Evolutionary conservation across 495 filamentous ascomycete species (phyloP).

Genomic region (Tuber calosporum): DNA sequence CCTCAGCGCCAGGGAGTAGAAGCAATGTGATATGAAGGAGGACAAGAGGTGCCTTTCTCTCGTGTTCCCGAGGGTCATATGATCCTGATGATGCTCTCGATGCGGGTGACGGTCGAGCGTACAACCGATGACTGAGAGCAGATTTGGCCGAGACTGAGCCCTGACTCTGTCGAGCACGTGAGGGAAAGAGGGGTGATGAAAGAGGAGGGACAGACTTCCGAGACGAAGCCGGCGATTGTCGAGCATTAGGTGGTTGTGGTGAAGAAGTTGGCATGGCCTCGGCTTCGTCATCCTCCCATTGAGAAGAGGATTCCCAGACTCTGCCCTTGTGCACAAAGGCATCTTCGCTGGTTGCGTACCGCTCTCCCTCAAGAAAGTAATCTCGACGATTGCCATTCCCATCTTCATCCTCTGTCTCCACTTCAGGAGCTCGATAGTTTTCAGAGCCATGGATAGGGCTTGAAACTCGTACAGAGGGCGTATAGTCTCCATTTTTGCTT

Average conservation of each 20-base stretch:
- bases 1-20: conserved; percentile 62
- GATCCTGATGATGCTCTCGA: conserved; percentile 56
- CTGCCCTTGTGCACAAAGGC: conserved; percentile 16
- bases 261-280: conserved; percentile 18
- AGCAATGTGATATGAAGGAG: conserved; percentile 81
- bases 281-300: conserved; percentile 32
- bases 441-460: conserved; percentile 11
- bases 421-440: conserved; percentile 24
- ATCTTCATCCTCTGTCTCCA: conserved; percentile 34
- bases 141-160: conserved; percentile 44
- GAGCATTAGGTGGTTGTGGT: conserved; percentile 14
- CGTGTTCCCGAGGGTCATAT: conserved; percentile 49
- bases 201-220: conserved; percentile 40
- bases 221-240: conserved; percentile 26
- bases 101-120: conserved; percentile 47
- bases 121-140: conserved; percentile 48
- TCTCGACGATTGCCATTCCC: conserved; percentile 16
- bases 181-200: conserved; percentile 43
- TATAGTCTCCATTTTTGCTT: conserved; percentile 45
- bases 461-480: conserved; percentile 42
- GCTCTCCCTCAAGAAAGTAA: conserved; percentile 20
- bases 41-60: conserved; percentile 61
- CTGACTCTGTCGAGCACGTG: conserved; percentile 41
- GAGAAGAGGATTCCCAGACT: conserved; percentile 29
- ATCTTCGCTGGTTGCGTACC: conserved; percentile 18